These are phyloP conservation scores for Chytriomyces sp. DNA, from an alignment of 192 early-diverging fungal species.

Conservation along the genomic window DNA sequence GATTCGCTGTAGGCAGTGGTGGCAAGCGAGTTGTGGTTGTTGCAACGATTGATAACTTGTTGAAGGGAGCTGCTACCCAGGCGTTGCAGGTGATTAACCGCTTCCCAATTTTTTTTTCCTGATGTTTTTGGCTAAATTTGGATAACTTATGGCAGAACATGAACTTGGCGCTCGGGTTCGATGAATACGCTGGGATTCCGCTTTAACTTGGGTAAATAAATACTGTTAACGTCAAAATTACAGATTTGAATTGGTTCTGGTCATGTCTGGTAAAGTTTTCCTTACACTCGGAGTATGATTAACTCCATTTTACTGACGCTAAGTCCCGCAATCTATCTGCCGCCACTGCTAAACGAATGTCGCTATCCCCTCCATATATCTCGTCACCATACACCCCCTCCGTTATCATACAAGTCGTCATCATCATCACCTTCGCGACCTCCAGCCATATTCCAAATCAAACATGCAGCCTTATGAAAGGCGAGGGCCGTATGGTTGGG, in stretches of 20 bases:
- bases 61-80: constrained; percentile 99
- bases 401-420: neutral
- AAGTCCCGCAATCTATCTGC: too few species aligned
- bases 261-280: too few species aligned
- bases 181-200: constrained; percentile 92
- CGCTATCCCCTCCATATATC: neutral
- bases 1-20: constrained; percentile 80
- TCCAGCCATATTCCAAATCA: constrained; percentile 11
- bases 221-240: too few species aligned
- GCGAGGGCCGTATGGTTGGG: constrained; percentile 14
- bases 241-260: too few species aligned
- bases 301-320: too few species aligned
- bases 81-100: constrained; percentile 73
- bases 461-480: constrained; percentile 19
- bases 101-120: neutral
- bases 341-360: neutral
- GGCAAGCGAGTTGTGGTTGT: constrained; percentile 84
- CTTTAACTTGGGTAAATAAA: too few species aligned
- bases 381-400: too few species aligned
- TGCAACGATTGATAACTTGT: constrained; percentile 93
- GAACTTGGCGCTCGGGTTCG: constrained; percentile 88
- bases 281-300: too few species aligned
- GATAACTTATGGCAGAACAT: constrained; percentile 68
- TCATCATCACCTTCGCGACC: neutral
- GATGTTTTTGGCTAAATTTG: neutral